Percentiles rank a stretch among this genome's conserved stretches.
Evolutionary conservation across 2,329 filamentous ascomycete species (phyloP).

Genomic region (Cyanodermella asteris): DNA sequence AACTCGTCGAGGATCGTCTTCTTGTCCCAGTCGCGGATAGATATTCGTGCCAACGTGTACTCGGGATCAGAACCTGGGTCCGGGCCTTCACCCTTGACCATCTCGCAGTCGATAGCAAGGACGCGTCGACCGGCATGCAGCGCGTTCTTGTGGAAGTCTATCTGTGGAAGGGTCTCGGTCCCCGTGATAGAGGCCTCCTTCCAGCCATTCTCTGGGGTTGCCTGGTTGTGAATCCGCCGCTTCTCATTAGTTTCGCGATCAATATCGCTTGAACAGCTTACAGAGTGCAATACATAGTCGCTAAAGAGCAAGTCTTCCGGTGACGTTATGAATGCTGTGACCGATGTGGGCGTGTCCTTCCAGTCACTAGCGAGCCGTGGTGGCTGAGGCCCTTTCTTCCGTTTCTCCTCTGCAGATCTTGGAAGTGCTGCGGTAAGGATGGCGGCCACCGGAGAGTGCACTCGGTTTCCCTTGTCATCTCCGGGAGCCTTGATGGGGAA

Average conservation of each 20-base stretch:
- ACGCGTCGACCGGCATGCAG: conserved; percentile 62
- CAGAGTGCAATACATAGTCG: conserved; percentile 67
- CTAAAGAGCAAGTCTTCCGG: conserved; percentile 58
- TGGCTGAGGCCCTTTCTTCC: conserved; percentile 31
- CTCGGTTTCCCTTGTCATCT: conserved; percentile 55
- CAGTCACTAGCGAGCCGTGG: conserved; percentile 42
- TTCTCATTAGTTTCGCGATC: conserved; percentile 32
- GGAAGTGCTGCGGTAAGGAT: conserved; percentile 58
- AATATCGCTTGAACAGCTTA: conserved; percentile 36
- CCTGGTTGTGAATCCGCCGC: conserved; percentile 27
- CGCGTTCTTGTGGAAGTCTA: conserved; percentile 56
- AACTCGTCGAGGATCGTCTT: conserved; percentile 67
- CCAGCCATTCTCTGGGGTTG: conserved; percentile 46
- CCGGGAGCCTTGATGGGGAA: conserved; percentile 81
- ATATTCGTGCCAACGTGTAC: conserved; percentile 73
- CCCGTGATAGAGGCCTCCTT: conserved; percentile 59
- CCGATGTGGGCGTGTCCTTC: conserved; percentile 55
- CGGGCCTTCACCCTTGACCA: conserved; percentile 77
- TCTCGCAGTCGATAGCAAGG: conserved; percentile 81
- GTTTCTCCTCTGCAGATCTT: conserved; percentile 46
- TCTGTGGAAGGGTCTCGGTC: conserved; percentile 43
- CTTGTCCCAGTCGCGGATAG: conserved; percentile 69
- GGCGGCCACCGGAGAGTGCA: conserved; percentile 71
- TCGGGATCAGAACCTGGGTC: no score
- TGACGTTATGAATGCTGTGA: conserved; percentile 56